Evolutionary conservation across 306 rosid species (phyloP), one percentile per base, ranked within the genome.

Genomic region (Coriaria nepalensis): DNA sequence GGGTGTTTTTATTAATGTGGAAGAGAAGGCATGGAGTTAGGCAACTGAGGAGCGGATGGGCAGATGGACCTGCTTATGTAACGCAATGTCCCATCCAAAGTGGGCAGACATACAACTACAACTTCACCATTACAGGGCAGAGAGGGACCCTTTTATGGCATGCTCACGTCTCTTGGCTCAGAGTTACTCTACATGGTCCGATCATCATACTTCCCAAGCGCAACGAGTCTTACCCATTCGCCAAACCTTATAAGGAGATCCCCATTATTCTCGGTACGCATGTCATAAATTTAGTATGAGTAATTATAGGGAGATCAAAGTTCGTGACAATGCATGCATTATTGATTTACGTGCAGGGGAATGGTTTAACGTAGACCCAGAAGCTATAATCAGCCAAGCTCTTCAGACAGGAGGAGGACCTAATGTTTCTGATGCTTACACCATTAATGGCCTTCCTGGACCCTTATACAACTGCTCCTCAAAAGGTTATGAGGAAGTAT

Each of bases 61-160:
- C 75, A 3, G 94, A 87, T 56, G 96, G 96, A 46, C 96, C 96
- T 5, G 76, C 87, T 0, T 87, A 87, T 51, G 51, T 87, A 0
- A 87, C 96, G n/a, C 94, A 87, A 33, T 87, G 96, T 45, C 94
- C 94, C 0, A 83, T 83, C 52, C 94, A 80, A 20, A 69, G 64
- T 4, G 80, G 82, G 1, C 85, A 78, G 36, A 7, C 78, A 5
- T 83, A 60, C 69, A 70, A 66, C 7, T 80, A 87, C 68, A 87
- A 87, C 57, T 82, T 87, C 73, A 83, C 82, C 15, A 59, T 87
- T 10, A 59, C 53, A 4, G 94, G 82, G 2, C 94, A 87, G 52
- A 80, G 81, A 63, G 96, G 96, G 14, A 87, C 94, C 37, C 61
- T 87, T 5, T 62, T 80, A 6, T 87, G 86, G 86, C 96, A 87